Evolutionary conservation across 2,329 filamentous ascomycete genomes (phyloP).

Genomic region (Fonsecaea pedrosoi): DNA sequence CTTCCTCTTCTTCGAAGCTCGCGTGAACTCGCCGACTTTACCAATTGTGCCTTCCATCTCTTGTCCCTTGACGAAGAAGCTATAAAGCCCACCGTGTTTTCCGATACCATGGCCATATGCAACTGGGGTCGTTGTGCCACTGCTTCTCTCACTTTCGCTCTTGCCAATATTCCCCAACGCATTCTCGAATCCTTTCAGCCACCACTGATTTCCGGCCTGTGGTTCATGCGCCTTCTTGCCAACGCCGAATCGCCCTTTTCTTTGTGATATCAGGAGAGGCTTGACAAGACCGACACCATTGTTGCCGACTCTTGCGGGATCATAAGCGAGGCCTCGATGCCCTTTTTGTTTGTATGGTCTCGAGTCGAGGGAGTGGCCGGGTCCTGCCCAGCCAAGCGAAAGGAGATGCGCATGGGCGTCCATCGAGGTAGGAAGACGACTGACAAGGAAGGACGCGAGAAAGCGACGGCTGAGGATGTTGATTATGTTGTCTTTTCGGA

Average conservation of each 20-base stretch:
- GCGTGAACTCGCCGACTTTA: constrained; percentile 40
- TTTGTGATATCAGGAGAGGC: constrained; percentile 82
- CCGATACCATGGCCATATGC: constrained; percentile 50
- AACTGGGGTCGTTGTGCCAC: constrained; percentile 59
- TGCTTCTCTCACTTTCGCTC: constrained; percentile 59
- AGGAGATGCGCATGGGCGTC: constrained; percentile 82
- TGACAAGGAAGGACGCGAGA: background rate
- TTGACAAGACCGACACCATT: constrained; percentile 74
- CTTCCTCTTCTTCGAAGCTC: constrained; percentile 36
- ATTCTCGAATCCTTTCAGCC: constrained; percentile 92
- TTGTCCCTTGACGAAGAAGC: constrained; percentile 83
- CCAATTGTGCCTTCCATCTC: constrained; percentile 73
- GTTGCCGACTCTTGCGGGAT: constrained; percentile 36
- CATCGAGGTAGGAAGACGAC: constrained; percentile 60
- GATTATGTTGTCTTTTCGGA: background rate
- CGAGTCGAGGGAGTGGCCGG: constrained; percentile 84
- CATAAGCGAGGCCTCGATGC: constrained; percentile 49
- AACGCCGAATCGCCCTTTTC: constrained; percentile 75
- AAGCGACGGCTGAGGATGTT: background rate
- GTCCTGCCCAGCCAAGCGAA: constrained; percentile 87
- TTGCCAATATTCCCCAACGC: constrained; percentile 71
- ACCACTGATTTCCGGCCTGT: constrained; percentile 84
- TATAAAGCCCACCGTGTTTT: constrained; percentile 70
- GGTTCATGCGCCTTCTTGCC: constrained; percentile 74
- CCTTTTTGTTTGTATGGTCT: constrained; percentile 47